Base-by-base conservation (phyloP, 495 filamentous ascomycete genomes). In the Bathelium albidoporum region DNA sequence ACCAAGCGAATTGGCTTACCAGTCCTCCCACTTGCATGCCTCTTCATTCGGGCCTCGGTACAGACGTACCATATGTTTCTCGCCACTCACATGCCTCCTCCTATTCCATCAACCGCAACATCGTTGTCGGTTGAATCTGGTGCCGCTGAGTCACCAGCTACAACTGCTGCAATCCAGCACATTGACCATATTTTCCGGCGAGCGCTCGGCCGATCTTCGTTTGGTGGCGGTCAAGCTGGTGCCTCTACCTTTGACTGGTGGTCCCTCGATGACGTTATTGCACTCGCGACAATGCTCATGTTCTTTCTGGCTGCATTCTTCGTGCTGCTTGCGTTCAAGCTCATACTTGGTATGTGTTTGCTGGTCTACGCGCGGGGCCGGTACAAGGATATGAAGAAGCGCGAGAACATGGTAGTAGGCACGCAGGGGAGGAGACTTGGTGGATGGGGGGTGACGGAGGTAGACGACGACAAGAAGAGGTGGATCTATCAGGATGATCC, bases 11-110 rank as follows among this genome's bases (percentile, higher is more conserved):
- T 99, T 16, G 94, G 94, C 29, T 82, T 99, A 1, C 94, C 94
- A 0, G 87, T 99, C 32, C 85, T 99, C 59, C 94, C 94, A 0
- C 79, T 99, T 18, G 89, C 91, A 5, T 96, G 90, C 69, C 88
- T 99, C 60, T 97, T 97, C 76, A 92, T 99, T 72, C 87, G 94
- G 31, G 89, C 95, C 39, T 90, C 89, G 1, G 82, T 97, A 22
- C 94, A 99, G 73, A 97, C 92, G 12, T 99, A 99, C 75, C 89
- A 97, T 74, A 97, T 97, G 92, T 95, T 97, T 75, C 83, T 97
- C 12, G 88, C 92, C 7, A 90, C 89, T 0, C 82, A 95, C 65
- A 77, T 95, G 16, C 88, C 89, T 10, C 81, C 84, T 1, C 87
- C 89, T 0, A 78, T 91, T 9, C 83, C 87, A 5, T 90, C 89